Base-by-base conservation (phyloP, 306 rosid genomes). In the Trifolium repens region DNA sequence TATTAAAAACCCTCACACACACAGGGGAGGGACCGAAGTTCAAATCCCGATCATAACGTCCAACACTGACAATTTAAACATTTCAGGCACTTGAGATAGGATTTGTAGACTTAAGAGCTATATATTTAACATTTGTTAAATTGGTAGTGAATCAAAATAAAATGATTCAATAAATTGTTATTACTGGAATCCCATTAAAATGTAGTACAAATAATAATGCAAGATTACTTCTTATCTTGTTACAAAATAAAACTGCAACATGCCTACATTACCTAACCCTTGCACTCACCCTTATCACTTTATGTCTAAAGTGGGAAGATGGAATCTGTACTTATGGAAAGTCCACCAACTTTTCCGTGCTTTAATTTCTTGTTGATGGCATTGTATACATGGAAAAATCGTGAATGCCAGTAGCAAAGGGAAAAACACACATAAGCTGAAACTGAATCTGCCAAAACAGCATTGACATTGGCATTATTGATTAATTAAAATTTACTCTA, bases 371-470 rank as follows among this genome's bases (percentile, higher is more conserved):
- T 66, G 5, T 59, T 75, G 67, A 69, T 69, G 53, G 42, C 82
- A 79, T 81, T 49, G 46, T 16, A 15, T n/a, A 39, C 42, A 8
- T 39, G 2, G 19, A 37, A 50, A 40, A 71, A 42, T 16, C 52
- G 7, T 61, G n/a, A 32, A 30, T 32, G n/a, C 65, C 8, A 73
- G 79, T 68, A 79, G 54, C 70, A 78, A 73, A 14, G 57, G 35
- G 77, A 32, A 34, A 59, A 47, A 54, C 81, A 80, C 43, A 70
- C 67, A 65, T 78, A 77, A 47, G 77, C 58, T 46, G 53, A 49
- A 69, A 17, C 40, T 14, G 67, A 30, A 30, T 0, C 34, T 30
- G 34, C 34, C 4, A 30, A 30, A 0, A 0, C 34, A 30, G 34
- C 4, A 30, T 30, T 30, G 34, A 30, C 30, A 27, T 27, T 22